These are phyloP conservation scores for Cucumis hystrix DNA, from an alignment of 306 rosid genomes.

Conservation along the genomic window DNA sequence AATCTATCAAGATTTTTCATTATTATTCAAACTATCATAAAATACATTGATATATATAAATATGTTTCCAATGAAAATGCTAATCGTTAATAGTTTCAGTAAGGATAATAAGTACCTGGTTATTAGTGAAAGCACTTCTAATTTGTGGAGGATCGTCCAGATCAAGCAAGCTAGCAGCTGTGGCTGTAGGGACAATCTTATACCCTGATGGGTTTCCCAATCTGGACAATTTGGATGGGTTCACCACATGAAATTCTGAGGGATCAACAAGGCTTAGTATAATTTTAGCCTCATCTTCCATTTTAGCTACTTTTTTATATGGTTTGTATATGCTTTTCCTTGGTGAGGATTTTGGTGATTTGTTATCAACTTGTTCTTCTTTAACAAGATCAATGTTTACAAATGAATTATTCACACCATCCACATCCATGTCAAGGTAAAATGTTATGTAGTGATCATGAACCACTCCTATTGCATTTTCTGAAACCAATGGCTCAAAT, in stretches of 20 bases:
- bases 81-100: too few relatives aligned
- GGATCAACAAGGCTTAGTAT: constrained; percentile 58
- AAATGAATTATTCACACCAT: constrained; percentile 59
- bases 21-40: neutral
- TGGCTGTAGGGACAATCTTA: constrained; percentile 62
- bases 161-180: constrained; percentile 67
- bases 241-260: constrained; percentile 63
- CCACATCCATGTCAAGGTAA: constrained; percentile 76
- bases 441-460: constrained; percentile 75
- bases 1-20: neutral
- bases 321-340: constrained; percentile 66
- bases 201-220: constrained; percentile 83
- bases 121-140: constrained; percentile 80
- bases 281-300: constrained; percentile 70
- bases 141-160: constrained; percentile 64
- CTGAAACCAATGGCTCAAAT: constrained; percentile 21
- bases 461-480: constrained; percentile 65
- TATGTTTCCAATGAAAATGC: too few relatives aligned
- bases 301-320: constrained; percentile 48
- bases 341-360: constrained; percentile 30
- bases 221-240: constrained; percentile 41
- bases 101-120: constrained; percentile 24
- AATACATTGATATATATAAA: too few relatives aligned
- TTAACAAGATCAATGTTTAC: constrained; percentile 44
- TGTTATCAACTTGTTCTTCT: constrained; percentile 6